Base-by-base conservation (phyloP, 2,329 filamentous ascomycete species). In the Remersonia thermophila region DNA sequence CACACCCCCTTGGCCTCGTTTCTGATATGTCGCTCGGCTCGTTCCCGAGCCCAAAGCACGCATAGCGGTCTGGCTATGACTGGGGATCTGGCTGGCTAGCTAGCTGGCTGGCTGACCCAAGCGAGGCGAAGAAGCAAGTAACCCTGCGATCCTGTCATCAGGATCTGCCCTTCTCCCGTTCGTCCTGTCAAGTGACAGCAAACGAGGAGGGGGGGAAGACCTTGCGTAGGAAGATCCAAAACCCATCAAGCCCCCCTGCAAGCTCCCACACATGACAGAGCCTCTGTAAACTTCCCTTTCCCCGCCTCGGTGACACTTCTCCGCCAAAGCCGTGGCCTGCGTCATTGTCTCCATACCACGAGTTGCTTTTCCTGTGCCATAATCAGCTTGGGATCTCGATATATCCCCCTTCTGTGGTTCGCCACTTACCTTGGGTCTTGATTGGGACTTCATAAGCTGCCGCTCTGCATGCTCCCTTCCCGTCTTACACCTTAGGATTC, bases 171-270 rank as follows among this genome's bases (percentile, higher is more conserved):
- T 40, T 39, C 35, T 43, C 28, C 34, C 40, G 47, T 38, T 36
- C 42, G 32, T 38, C 36, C 26, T 31, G 46, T 50, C 47, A 47
- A 51, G 49, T 48, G 47, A 51, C 43, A 20, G 38, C 31, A 46
- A 42, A 43, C 45, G 44, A 42, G 41, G 46, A 35, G 39, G 36
- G 30, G 26, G 33, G 27, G n/a, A n/a, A n/a, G n/a, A n/a, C n/a
- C n/a, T n/a, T n/a, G 20, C 20, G 20, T 23, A 9, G 20, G 20
- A 23, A 38, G 35, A 40, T 38, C 45, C 37, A 47, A 49, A 47
- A 43, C 35, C 33, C n/a, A n/a, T n/a, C n/a, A n/a, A n/a, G n/a
- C n/a, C n/a, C n/a, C n/a, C n/a, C n/a, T n/a, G n/a, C n/a, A 40
- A n/a, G n/a, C n/a, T n/a, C 39, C 35, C 36, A 38, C 39, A 26